A percentile compares a stretch with the other conserved stretches of the same genome.
Evolutionary conservation across 179 eudicot species (phyloP).

Genomic region (Spinacia oleracea): DNA sequence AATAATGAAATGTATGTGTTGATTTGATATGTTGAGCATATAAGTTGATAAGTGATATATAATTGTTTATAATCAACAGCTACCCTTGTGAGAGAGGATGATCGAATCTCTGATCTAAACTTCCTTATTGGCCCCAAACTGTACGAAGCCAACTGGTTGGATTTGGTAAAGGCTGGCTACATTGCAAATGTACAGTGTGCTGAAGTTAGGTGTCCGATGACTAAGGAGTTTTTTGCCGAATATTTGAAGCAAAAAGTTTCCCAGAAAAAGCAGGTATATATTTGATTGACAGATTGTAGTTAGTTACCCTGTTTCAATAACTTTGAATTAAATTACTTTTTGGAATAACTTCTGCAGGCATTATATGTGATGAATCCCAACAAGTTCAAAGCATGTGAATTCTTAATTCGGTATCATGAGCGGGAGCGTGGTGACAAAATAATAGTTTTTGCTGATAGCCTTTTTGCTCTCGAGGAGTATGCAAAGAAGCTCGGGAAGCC

Average conservation of each 20-base stretch:
- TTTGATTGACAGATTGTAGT: background rate
- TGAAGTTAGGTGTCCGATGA: constrained; percentile 99
- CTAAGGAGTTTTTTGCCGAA: constrained; percentile 94
- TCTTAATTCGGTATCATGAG: constrained; percentile 88
- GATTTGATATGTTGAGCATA: background rate
- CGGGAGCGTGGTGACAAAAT: constrained; percentile 95
- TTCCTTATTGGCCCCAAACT: constrained; percentile 96
- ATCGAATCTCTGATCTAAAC: constrained; percentile 94
- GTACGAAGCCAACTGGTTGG: constrained; percentile 99
- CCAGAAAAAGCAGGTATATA: constrained; percentile 83
- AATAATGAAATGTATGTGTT: constrained; percentile 1
- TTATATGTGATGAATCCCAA: constrained; percentile 98
- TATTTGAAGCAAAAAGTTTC: constrained; percentile 94
- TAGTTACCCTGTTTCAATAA: background rate
- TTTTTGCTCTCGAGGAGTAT: constrained; percentile 94
- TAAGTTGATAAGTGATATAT: constrained; percentile 14
- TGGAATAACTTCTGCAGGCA: constrained; percentile 52
- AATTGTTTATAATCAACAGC: constrained; percentile 59
- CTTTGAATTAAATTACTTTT: background rate
- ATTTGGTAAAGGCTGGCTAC: constrained; percentile 91
- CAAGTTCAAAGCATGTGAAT: constrained; percentile 96
- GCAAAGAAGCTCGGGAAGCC: constrained; percentile 91
- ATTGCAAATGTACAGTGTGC: constrained; percentile 99
- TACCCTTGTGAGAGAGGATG: constrained; percentile 98
- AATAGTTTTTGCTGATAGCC: constrained; percentile 96